Evolutionary conservation across 148 eudicot species (phyloP).

Genomic region (Chenopodium suecicum): DNA sequence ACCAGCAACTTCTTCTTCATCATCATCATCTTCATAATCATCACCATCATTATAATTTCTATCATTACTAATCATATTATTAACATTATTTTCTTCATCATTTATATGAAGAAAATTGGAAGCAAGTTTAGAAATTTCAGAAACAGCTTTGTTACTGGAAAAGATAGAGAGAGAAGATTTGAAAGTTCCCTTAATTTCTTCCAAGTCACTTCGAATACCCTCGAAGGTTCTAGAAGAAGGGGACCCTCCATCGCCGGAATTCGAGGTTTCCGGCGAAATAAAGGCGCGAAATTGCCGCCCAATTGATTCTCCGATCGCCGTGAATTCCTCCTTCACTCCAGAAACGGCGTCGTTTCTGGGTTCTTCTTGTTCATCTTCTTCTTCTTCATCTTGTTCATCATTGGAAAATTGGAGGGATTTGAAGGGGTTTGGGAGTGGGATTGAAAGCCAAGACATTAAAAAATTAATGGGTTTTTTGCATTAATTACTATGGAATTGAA

Average conservation of each 20-base stretch:
- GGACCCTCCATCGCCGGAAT: constrained; percentile 22
- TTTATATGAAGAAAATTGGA: constrained; percentile 46
- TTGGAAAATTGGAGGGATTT: constrained; percentile 31
- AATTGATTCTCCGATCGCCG: constrained; percentile 49
- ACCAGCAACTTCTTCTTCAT: constrained; percentile 21
- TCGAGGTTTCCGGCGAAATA: constrained; percentile 59
- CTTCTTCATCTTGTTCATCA: constrained; percentile 18
- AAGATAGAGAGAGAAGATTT: constrained; percentile 52
- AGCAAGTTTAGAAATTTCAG: constrained; percentile 52
- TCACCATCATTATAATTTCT: constrained; percentile 13
- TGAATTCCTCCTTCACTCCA: constrained; percentile 43
- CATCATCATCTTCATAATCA: constrained; percentile 24
- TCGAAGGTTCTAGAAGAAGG: constrained; percentile 29
- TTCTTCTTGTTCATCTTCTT: not conserved
- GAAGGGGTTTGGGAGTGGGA: constrained; percentile 56
- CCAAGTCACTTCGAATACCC: constrained; percentile 62
- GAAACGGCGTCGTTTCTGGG: constrained; percentile 4
- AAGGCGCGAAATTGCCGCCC: constrained; percentile 60
- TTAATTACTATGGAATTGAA: not conserved
- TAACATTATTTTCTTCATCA: constrained; percentile 25
- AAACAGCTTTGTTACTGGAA: constrained; percentile 43
- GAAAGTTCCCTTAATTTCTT: constrained; percentile 62
- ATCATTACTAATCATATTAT: not conserved
- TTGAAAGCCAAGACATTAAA: constrained; percentile 42
- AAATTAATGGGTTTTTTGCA: not conserved